Evolutionary conservation across 306 rosid species (phyloP).

Genomic region (Trifolium dubium): DNA sequence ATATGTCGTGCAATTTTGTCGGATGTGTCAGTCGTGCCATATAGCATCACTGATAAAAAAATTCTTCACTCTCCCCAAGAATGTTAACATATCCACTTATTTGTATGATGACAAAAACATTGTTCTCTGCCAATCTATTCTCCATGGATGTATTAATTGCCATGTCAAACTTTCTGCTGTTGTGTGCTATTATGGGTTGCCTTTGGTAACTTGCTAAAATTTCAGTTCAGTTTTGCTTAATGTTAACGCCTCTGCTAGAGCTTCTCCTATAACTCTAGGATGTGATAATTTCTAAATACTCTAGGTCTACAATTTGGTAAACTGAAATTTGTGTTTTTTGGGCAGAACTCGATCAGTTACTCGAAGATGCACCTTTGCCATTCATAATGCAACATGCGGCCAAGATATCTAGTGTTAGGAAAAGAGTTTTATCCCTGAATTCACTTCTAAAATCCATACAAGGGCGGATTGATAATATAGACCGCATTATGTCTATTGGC

Average conservation of each 20-base stretch:
- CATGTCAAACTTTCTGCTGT: constrained; percentile 36
- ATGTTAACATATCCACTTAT: constrained; percentile 1
- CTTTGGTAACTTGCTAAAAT: constrained; percentile 30
- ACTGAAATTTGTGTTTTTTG: constrained; percentile 38
- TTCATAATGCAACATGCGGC: constrained; percentile 80
- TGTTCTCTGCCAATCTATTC: constrained; percentile 30
- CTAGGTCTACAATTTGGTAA: constrained; percentile 34
- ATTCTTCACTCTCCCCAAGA: constrained; percentile 7
- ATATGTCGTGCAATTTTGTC: too few species aligned
- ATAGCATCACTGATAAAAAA: too few species aligned
- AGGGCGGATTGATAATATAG: constrained; percentile 76
- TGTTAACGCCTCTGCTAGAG: constrained; percentile 25
- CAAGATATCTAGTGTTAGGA: constrained; percentile 68
- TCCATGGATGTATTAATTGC: constrained; percentile 4
- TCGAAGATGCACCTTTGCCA: constrained; percentile 81
- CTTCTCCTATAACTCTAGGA: constrained; percentile 24
- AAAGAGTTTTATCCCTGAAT: constrained; percentile 76
- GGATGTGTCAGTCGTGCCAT: too few species aligned
- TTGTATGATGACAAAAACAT: background rate
- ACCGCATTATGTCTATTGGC: constrained; percentile 59
- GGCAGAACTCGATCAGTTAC: constrained; percentile 80
- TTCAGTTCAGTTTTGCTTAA: constrained; percentile 23
- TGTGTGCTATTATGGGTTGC: constrained; percentile 14
- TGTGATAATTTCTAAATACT: constrained; percentile 15
- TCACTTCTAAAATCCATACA: constrained; percentile 70